Base-by-base conservation (phyloP, 148 eudicot genomes). In the Camellia sinensis region DNA sequence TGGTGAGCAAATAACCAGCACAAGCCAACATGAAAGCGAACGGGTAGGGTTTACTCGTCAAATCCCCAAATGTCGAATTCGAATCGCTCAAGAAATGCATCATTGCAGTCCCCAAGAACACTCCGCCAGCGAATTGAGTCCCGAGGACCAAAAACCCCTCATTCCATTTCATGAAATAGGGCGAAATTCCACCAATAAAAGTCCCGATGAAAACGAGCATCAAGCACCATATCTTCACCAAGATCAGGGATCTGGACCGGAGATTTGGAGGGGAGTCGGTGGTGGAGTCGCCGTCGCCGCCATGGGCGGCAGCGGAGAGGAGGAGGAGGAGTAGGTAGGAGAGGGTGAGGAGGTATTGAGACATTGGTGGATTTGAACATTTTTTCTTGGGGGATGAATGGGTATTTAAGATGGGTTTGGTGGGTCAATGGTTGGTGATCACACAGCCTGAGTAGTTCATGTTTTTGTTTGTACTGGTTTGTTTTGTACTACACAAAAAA, bases 21-120 rank as follows among this genome's bases (percentile, higher is more conserved):
- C 89, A 41, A 21, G 94, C 94, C 73, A 91, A n/a, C 94, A 91
- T 91, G 75, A 87, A 91, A 0, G 92, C 94, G 70, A 91, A 91
- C 8, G 94, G 94, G 76, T 91, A 91, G 37, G 77, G 67, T n/a
- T 83, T 87, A 0, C 22, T 62, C 3, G 90, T 91, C 88, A 91
- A 88, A 46, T 91, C 94, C 75, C 53, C 84, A 69, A 91, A 91
- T 0, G 88, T 89, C 82, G 82, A 86, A 12, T 89, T 87, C 9
- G 94, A 82, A 79, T 91, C 94, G 77, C 94, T 91, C 29, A 91
- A 71, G 29, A 91, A 91, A 82, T 91, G 94, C 94, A 91, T 91
- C 80, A 91, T 7, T 0, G 94, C 94, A 22, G 94, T 91, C 3
- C 92, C 94, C 4, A 91, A 45, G 45, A 91, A 91, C 59, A 91